Percentiles rank a stretch among this genome's conserved stretches.
Conservation (phyloP, 2,329 filamentous ascomycete species). For the Aspergillus jensenii region DNA sequence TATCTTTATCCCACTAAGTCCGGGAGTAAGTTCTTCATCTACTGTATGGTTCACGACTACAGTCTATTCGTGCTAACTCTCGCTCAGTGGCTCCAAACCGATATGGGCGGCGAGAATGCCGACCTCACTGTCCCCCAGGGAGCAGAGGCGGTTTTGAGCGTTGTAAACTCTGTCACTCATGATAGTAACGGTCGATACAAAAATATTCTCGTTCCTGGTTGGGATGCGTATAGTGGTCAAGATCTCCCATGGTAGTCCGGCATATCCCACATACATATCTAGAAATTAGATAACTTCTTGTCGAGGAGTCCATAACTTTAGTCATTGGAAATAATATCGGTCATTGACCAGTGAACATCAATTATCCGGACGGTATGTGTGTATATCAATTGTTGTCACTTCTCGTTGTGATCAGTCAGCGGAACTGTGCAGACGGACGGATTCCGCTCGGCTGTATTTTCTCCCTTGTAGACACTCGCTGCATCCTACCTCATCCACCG, state of each 20-base stretch:
- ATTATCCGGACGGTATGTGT: no score
- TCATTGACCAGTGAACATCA: no score
- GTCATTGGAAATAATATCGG: not conserved
- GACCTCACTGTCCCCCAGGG: slow-evolving; percentile 44
- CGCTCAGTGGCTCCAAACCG: slow-evolving; percentile 47
- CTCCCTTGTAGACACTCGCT: no score
- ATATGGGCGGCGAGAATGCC: slow-evolving; percentile 41
- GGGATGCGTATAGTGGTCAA: slow-evolving; percentile 39
- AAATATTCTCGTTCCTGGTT: slow-evolving; percentile 41
- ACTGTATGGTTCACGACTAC: not conserved
- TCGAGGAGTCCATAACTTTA: not conserved
- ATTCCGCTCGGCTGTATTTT: no score
- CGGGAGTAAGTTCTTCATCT: slow-evolving; percentile 41
- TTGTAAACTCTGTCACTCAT: slow-evolving; percentile 44
- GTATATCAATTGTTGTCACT: no score
- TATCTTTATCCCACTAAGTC: slow-evolving; percentile 42
- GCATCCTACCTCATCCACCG: no score
- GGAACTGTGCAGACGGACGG: no score
- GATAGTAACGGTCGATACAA: slow-evolving; percentile 51
- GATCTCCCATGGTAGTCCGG: slow-evolving; percentile 28
- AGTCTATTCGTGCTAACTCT: not conserved
- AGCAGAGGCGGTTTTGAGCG: slow-evolving; percentile 40
- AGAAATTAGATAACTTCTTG: not conserved
- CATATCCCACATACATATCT: not conserved
- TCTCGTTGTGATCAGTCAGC: no score